These are phyloP conservation scores for Fagopyrum esculentum DNA, from an alignment of 148 eudicot species.

Conservation along the genomic window DNA sequence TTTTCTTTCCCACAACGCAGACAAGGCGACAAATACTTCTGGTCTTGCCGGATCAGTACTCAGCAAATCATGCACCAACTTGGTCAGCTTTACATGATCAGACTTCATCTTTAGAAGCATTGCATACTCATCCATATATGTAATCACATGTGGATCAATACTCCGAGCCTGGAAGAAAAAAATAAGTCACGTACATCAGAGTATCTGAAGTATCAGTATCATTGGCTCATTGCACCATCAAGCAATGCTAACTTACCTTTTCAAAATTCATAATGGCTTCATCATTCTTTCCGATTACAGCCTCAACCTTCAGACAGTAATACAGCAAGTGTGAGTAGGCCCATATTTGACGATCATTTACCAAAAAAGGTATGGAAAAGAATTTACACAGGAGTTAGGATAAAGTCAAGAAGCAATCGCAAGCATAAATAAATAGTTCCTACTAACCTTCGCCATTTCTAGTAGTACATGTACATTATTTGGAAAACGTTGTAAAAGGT, in stretches of 20 bases:
- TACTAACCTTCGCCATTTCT: slow-evolving; percentile 85
- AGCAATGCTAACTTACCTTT: slow-evolving; percentile 58
- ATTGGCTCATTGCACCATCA: neutral
- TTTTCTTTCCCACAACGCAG: slow-evolving; percentile 89
- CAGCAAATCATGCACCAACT: slow-evolving; percentile 83
- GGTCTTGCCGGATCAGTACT: slow-evolving; percentile 77
- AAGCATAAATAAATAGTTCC: neutral
- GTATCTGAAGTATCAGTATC: slow-evolving; percentile 5
- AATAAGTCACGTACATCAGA: slow-evolving; percentile 1
- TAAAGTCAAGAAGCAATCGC: neutral
- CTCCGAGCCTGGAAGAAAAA: slow-evolving; percentile 59
- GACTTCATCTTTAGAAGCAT: slow-evolving; percentile 84
- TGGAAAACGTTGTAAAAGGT: slow-evolving; percentile 83
- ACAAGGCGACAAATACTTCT: slow-evolving; percentile 89
- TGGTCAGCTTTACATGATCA: slow-evolving; percentile 72
- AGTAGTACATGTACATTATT: slow-evolving; percentile 76
- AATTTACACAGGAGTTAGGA: neutral
- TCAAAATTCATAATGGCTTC: slow-evolving; percentile 86
- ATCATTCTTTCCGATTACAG: slow-evolving; percentile 67
- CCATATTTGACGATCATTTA: too few relatives aligned
- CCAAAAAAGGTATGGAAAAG: neutral
- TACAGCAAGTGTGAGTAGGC: neutral
- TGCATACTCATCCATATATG: slow-evolving; percentile 97
- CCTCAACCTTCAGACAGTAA: slow-evolving; percentile 61
- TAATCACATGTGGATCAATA: slow-evolving; percentile 74